Percentiles rank a stretch among this genome's conserved stretches.
These are phyloP conservation scores for Penicillium coffeae DNA, from an alignment of 495 filamentous ascomycete genomes.

Conservation along the genomic window DNA sequence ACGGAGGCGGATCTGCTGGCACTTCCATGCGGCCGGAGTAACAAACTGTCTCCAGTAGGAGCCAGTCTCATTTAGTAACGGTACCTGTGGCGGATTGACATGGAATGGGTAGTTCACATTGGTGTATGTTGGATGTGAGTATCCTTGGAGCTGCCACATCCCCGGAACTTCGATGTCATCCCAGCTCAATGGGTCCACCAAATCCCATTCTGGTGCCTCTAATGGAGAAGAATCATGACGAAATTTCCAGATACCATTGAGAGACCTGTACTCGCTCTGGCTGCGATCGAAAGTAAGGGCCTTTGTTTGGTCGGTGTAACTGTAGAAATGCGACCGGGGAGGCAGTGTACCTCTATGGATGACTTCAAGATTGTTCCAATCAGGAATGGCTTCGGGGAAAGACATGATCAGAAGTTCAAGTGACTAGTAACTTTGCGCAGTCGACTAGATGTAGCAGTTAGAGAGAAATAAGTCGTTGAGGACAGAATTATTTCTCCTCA, in stretches of 20 bases:
- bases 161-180: slow-evolving; percentile 56
- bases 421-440: no score
- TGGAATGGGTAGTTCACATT: slow-evolving; percentile 63
- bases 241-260: slow-evolving; percentile 60
- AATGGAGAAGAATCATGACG: slow-evolving; percentile 47
- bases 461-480: no score
- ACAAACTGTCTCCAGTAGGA: slow-evolving; percentile 54
- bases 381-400: slow-evolving; percentile 28
- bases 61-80: slow-evolving; percentile 59
- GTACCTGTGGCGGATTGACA: slow-evolving; percentile 53
- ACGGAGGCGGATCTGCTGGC: slow-evolving; percentile 52
- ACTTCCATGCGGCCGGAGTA: slow-evolving; percentile 38
- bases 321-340: slow-evolving; percentile 54
- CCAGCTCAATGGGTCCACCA: slow-evolving; percentile 36
- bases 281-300: slow-evolving; percentile 5
- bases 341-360: slow-evolving; percentile 58
- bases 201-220: slow-evolving; percentile 39
- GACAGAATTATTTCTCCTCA: no score
- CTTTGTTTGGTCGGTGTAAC: slow-evolving; percentile 28
- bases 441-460: no score
- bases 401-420: slow-evolving; percentile 1
- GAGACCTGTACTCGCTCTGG: slow-evolving; percentile 13
- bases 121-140: slow-evolving; percentile 60
- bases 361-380: slow-evolving; percentile 59
- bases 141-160: slow-evolving; percentile 69